Evolutionary conservation across 169 alveolate genomes (phyloP).

Genomic region (Neospora caninum): DNA sequence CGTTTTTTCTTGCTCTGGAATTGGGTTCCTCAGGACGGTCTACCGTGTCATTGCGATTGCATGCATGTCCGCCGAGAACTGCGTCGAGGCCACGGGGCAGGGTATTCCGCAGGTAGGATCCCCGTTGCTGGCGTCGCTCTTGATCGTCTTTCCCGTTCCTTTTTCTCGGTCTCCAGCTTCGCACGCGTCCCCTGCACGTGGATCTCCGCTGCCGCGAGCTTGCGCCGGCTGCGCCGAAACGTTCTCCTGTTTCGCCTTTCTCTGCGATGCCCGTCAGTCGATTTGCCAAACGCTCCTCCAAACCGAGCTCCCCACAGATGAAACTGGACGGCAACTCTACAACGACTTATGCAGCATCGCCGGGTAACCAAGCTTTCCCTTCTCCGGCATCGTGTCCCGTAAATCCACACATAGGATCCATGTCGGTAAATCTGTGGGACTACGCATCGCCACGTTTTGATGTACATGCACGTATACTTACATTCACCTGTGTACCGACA

Average conservation of each 20-base stretch:
- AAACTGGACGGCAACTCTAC: conserved; percentile 15
- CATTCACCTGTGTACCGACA: neutral
- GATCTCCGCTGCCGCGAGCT: no score
- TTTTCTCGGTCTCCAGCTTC: no score
- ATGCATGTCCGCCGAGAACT: conserved; percentile 49
- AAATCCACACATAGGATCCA: no score
- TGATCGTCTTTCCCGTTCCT: neutral
- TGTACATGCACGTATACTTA: no score
- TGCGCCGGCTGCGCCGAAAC: no score
- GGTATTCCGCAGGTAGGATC: conserved; percentile 50
- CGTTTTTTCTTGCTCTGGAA: neutral
- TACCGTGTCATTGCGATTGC: conserved; percentile 31
- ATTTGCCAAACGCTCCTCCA: conserved; percentile 22
- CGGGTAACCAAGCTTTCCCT: conserved; percentile 21
- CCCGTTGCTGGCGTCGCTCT: neutral
- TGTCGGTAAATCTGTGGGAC: no score
- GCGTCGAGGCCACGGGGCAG: conserved; percentile 64
- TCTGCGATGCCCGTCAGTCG: neutral
- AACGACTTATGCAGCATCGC: conserved; percentile 50
- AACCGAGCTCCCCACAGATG: conserved; percentile 38
- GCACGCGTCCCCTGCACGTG: no score
- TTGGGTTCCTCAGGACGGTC: conserved; percentile 8
- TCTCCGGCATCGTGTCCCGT: neutral
- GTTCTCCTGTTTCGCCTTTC: no score
- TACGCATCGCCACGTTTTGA: no score